Evolutionary conservation across 257 asterid species (phyloP).

Genomic region (Solanum rostratum): DNA sequence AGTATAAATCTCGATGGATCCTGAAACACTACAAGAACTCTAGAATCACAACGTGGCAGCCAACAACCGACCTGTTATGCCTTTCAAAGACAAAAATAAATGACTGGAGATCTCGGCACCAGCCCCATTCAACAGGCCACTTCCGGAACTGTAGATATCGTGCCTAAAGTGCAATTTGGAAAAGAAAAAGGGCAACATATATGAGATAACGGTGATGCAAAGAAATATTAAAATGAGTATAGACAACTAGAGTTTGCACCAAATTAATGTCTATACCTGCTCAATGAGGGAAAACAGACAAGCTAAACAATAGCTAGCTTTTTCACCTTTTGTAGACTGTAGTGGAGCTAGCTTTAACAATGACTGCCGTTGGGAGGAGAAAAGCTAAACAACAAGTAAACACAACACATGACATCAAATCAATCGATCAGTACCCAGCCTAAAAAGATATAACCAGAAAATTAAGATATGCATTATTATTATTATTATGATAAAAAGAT

Average conservation of each 20-base stretch:
- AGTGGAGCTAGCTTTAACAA: slow-evolving; percentile 41
- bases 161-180: slow-evolving; percentile 34
- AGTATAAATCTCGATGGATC: not conserved
- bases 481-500: too few species aligned
- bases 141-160: slow-evolving; percentile 54
- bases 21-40: not conserved
- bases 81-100: slow-evolving; percentile 87
- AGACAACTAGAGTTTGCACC: not conserved
- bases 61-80: slow-evolving; percentile 59
- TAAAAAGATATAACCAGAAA: not conserved
- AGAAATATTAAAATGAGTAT: not conserved
- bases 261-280: slow-evolving; percentile 44
- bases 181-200: not conserved
- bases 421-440: not conserved
- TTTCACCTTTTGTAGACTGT: slow-evolving; percentile 46
- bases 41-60: not conserved
- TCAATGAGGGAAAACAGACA: slow-evolving; percentile 87
- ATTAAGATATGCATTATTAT: not conserved
- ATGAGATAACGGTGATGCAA: not conserved
- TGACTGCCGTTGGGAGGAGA: slow-evolving; percentile 48
- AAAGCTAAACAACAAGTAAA: slow-evolving; percentile 38
- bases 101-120: slow-evolving; percentile 93
- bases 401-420: not conserved
- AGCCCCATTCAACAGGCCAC: slow-evolving; percentile 99
- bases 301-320: slow-evolving; percentile 68